Evolutionary conservation across 768 basidiomycete species (phyloP).

Genomic region (Russula olivacea): DNA sequence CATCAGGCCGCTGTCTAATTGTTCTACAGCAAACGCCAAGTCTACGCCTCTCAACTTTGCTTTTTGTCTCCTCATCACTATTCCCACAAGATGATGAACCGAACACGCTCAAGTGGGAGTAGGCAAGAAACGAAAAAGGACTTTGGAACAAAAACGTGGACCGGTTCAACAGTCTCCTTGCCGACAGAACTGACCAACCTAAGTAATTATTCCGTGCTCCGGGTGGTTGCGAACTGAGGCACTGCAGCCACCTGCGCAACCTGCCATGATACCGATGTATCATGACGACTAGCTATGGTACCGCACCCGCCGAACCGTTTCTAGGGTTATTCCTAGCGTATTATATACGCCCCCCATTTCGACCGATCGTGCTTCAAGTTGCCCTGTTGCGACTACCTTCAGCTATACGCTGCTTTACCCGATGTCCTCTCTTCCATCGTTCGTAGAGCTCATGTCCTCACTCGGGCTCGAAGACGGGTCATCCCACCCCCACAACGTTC

Average conservation of each 20-base stretch:
- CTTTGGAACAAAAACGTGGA: not conserved
- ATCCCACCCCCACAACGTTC: constrained; percentile 14
- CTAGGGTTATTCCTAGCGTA: constrained; percentile 13
- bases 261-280: constrained; percentile 23
- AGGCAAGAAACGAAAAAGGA: not conserved
- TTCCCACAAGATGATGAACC: not conserved
- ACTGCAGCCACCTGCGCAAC: constrained; percentile 20
- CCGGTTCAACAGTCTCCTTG: constrained; percentile 24
- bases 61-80: not conserved
- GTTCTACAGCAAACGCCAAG: not conserved
- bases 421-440: constrained; percentile 78
- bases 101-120: not conserved
- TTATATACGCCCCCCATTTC: constrained; percentile 23
- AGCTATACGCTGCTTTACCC: constrained; percentile 26
- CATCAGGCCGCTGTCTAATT: not conserved
- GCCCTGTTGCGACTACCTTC: constrained; percentile 21
- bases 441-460: constrained; percentile 81
- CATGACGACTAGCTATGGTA: constrained; percentile 22
- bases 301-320: constrained; percentile 22
- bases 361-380: constrained; percentile 12
- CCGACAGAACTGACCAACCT: constrained; percentile 21
- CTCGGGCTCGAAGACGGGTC: constrained; percentile 59
- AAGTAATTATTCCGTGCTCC: constrained; percentile 14
- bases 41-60: not conserved
- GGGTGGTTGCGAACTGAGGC: constrained; percentile 21